Conservation (phyloP, 305 asterid species). For the Solanum hybrid region DNA sequence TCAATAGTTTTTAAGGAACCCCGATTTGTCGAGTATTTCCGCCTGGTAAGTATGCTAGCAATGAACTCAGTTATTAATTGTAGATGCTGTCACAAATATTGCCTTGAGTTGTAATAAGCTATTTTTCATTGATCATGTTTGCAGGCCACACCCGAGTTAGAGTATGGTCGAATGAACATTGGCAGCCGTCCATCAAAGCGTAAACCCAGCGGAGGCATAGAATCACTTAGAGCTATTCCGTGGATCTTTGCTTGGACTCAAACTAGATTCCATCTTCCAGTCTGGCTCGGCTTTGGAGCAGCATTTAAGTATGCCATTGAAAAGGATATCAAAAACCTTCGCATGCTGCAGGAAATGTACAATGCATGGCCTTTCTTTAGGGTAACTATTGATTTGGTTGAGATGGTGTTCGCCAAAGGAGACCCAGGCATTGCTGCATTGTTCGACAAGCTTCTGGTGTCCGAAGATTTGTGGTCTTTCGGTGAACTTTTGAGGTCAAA, state of each 20-base stretch:
- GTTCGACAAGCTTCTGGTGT: conserved; percentile 13
- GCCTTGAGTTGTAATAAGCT: background rate
- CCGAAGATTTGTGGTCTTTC: conserved; percentile 13
- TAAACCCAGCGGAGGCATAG: conserved; percentile 18
- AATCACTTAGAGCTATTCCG: conserved; percentile 18
- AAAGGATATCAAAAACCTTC: conserved; percentile 11
- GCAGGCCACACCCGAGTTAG: conserved; percentile 52
- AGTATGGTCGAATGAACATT: conserved; percentile 50
- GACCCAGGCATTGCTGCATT: conserved; percentile 17
- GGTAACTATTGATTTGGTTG: conserved; percentile 15
- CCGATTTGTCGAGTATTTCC: conserved; percentile 51
- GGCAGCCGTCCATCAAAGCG: conserved; percentile 34
- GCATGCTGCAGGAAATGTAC: conserved; percentile 17
- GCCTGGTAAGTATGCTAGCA: conserved; percentile 27
- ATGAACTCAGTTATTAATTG: background rate
- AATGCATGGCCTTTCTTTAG: conserved; percentile 17
- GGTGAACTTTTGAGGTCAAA: conserved; percentile 10
- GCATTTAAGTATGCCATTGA: conserved; percentile 13
- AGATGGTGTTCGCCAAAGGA: conserved; percentile 19
- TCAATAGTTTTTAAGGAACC: conserved; percentile 44
- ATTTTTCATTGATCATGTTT: background rate
- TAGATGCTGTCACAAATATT: background rate
- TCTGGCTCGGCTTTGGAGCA: conserved; percentile 19
- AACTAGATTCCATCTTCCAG: conserved; percentile 17
- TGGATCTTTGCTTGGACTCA: conserved; percentile 21